Conservation (phyloP, 352 stramenopile species). For the Phytophthora capsici region DNA sequence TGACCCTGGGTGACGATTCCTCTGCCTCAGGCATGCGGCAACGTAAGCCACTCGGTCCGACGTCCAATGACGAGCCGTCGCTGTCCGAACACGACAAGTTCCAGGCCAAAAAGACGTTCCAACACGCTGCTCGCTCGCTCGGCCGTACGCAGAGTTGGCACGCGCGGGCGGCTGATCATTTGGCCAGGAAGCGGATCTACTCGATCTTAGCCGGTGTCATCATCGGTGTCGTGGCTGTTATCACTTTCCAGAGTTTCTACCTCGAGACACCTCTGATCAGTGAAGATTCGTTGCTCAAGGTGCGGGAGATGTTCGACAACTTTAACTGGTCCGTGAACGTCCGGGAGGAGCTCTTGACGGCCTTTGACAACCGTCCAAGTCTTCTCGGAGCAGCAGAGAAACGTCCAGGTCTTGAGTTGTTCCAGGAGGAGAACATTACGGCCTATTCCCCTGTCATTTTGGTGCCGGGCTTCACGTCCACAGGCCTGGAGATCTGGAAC, state of each 20-base stretch:
- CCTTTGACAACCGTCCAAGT: constrained; percentile 64
- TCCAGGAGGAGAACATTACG: constrained; percentile 52
- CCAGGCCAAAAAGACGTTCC: constrained; percentile 29
- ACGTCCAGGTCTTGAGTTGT: constrained; percentile 58
- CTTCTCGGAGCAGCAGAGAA: constrained; percentile 41
- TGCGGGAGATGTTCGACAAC: constrained; percentile 68
- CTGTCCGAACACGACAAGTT: constrained; percentile 17
- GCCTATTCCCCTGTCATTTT: constrained; percentile 88
- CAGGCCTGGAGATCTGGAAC: constrained; percentile 95
- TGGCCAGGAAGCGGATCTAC: constrained; percentile 74
- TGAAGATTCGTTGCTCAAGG: constrained; percentile 51
- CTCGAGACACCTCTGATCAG: constrained; percentile 57
- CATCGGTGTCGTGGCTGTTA: constrained; percentile 61
- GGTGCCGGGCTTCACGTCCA: constrained; percentile 94
- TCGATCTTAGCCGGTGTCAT: constrained; percentile 65
- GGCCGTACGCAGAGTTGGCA: constrained; percentile 66
- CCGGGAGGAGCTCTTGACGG: constrained; percentile 66
- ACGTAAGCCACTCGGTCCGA: constrained; percentile 32
- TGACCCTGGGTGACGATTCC: constrained; percentile 20
- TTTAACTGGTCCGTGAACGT: constrained; percentile 76
- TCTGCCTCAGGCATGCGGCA: constrained; percentile 28
- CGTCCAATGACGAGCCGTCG: background rate
- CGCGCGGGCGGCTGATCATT: constrained; percentile 51
- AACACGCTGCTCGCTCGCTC: constrained; percentile 32
- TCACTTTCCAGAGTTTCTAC: constrained; percentile 57